Evolutionary conservation across 371 early-diverging fungal genomes (phyloP), one percentile per base, ranked within the genome.

Genomic region (Basidiobolus meristosporus): DNA sequence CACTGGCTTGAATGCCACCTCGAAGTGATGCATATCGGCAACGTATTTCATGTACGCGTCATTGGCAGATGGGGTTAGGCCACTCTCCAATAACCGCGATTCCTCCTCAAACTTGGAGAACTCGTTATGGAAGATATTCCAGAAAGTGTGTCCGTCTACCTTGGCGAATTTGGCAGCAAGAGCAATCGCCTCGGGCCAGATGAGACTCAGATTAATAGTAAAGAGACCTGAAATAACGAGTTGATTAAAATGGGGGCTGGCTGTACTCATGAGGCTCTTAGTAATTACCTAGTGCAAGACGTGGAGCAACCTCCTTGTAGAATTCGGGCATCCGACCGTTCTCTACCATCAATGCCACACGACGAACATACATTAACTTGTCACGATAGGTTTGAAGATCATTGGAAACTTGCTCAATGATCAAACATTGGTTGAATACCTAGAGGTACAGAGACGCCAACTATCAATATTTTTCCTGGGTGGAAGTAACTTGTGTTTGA

Each of bases 171-270:
- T 55, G 14, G 59, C 57, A 21, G 91, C 51, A 2, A 69, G 49
- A 28, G 68, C 61, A 10, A 58, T 71, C 7, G 73, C 77, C 40
- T 84, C 84, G 3, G 70, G 59, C 90, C 90, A 90, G n/a, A 90
- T 51, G 1, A 83, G 81, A 31, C 66, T 67, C 22, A 90, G 71
- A 46, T 83, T 81, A 46, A 81, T 63, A 7, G 77, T 70, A 15
- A 85, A 56, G 16, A 80, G 51, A 20, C 68, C 61, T 57, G 35
- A 7, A 42, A n/a, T n/a, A n/a, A n/a, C n/a, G n/a, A n/a, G n/a
- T n/a, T n/a, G n/a, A n/a, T n/a, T n/a, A n/a, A n/a, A n/a, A n/a
- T n/a, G n/a, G n/a, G 2, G 20, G 28, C 39, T 20, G 30, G 22
- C 5, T 6, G 9, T n/a, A 7, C 32, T 23, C 38, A 7, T 19